Evolutionary conservation across 129 eudicot species (phyloP).

Genomic region (Centaurea solstitialis): DNA sequence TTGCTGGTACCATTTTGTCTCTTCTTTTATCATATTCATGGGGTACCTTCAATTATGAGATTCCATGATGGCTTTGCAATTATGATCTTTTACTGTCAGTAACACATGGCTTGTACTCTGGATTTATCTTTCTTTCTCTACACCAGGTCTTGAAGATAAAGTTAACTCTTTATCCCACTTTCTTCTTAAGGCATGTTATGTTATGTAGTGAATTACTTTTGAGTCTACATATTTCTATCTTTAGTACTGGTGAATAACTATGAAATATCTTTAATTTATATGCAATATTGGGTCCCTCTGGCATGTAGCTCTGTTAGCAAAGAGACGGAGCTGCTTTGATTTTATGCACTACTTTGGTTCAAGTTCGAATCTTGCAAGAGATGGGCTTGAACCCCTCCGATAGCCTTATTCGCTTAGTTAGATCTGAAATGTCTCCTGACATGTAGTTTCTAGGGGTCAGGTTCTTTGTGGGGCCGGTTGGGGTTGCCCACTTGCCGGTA

Average conservation of each 20-base stretch:
- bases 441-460: too few species aligned
- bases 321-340: too few species aligned
- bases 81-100: not conserved
- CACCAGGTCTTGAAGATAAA: not conserved
- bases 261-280: not conserved
- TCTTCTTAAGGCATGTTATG: not conserved
- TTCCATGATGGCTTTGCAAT: slow-evolving; percentile 11
- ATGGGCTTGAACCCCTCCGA: too few species aligned
- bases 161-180: not conserved
- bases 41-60: slow-evolving; percentile 5
- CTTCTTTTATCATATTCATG: not conserved
- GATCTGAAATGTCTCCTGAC: too few species aligned
- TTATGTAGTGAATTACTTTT: not conserved
- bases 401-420: too few species aligned
- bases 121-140: slow-evolving; percentile 1
- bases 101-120: slow-evolving; percentile 1
- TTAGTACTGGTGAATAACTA: not conserved
- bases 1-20: not conserved
- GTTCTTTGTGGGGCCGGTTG: too few species aligned
- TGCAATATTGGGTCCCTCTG: not conserved
- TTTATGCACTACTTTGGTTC: too few species aligned
- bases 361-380: too few species aligned
- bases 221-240: not conserved
- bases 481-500: too few species aligned
- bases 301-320: too few species aligned